Conservation (phyloP, 2,329 filamentous ascomycete species). For the Arthrocladium fulminans region DNA sequence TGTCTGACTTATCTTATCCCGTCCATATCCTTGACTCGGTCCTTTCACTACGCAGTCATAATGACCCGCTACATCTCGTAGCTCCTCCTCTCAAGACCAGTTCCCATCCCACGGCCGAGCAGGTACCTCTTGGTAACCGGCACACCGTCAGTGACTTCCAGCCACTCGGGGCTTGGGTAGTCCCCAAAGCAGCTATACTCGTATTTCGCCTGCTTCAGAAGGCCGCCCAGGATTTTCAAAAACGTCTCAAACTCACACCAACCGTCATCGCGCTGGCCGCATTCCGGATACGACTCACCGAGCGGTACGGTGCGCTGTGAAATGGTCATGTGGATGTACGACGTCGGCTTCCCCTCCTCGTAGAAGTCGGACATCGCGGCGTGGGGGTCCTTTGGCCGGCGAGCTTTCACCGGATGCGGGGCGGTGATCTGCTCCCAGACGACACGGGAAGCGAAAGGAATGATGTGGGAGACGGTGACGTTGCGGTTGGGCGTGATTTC, state of each 20-base stretch:
- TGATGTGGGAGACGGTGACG: slow-evolving; percentile 58
- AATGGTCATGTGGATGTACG: slow-evolving; percentile 64
- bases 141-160: slow-evolving; percentile 24
- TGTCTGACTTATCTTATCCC: too few relatives aligned
- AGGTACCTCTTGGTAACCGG: too few relatives aligned
- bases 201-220: slow-evolving; percentile 51
- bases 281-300: slow-evolving; percentile 56
- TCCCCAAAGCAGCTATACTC: slow-evolving; percentile 57
- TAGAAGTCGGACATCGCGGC: slow-evolving; percentile 35
- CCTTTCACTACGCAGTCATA: too few relatives aligned
- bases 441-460: slow-evolving; percentile 62
- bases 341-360: slow-evolving; percentile 46
- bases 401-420: slow-evolving; percentile 52
- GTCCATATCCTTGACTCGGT: too few relatives aligned
- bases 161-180: slow-evolving; percentile 22
- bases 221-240: slow-evolving; percentile 51
- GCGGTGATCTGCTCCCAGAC: slow-evolving; percentile 66
- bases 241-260: slow-evolving; percentile 70
- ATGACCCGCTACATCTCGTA: too few relatives aligned
- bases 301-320: slow-evolving; percentile 67
- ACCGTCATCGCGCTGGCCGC: slow-evolving; percentile 58
- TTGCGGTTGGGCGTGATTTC: slow-evolving; percentile 50
- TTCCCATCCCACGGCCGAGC: too few relatives aligned
- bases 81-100: too few relatives aligned
- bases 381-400: slow-evolving; percentile 35